Evolutionary conservation across 2,329 filamentous ascomycete genomes (phyloP), one percentile per base, ranked within the genome.

Genomic region (Neopestalotiopsis clavispora): DNA sequence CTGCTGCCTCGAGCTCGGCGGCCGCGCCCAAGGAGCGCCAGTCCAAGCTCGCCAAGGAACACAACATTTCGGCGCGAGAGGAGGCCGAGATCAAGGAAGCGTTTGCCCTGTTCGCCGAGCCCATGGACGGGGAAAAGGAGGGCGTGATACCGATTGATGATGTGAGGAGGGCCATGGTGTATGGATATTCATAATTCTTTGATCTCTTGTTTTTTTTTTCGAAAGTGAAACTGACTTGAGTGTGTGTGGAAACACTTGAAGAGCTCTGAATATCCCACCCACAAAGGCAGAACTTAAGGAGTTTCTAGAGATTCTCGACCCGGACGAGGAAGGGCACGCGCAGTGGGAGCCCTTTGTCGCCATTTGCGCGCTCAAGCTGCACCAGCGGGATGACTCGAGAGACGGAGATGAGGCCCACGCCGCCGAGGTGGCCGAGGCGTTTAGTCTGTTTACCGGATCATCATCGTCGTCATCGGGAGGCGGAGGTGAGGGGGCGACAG

Each of bases 61-160:
- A 98, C 86, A 91, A 94, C 79, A 90, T 98, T 77, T 91, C 90
- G 14, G 92, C 91, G 56, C 89, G 92, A 72, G 92, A 98, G 81
- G 95, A 98, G 82, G 87, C 88, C 74, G 94, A 98, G 82, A 97
- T 99, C 77, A 91, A 90, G 75, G 95, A 98, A 80, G 95, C 95
- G 14, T 98, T 96, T 80, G 86, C 88, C 28, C 87, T 98, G 7
- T 99, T 98, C 79, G 84, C 90, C 1, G 87, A 92, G 73, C 89
- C 91, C 45, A 89, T 89, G 80, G 86, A 90, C 23, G 89, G 91
- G 65, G 91, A 95, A 75, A 93, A 94, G 76, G 84, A 91, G 68
- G 91, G 91, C 69, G 90, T 93, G 17, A 87, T 94, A 65, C 87
- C 88, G 13, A 89, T 87, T 4, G 84, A 85, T 74, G 91, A 94